Evolutionary conservation across 2,329 filamentous ascomycete species (phyloP), one percentile per base, ranked within the genome.

Genomic region (Aspergillus hiratsukae): DNA sequence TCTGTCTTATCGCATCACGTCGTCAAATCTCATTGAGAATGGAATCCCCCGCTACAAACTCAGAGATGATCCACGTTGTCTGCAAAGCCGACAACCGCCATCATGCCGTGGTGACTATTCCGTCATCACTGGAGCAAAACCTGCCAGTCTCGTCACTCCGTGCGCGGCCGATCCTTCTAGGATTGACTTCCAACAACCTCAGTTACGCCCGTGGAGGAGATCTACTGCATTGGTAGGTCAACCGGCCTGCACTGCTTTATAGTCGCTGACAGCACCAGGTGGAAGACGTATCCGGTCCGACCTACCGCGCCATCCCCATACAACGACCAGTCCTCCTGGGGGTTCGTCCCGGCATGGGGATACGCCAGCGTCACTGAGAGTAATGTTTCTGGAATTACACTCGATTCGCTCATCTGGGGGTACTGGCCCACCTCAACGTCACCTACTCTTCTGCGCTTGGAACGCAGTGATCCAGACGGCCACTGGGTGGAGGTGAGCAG

Each of bases 271-370:
- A 41, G 31, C n/a, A 29, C 59, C 54, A 61, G 59, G 60, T 81
- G 78, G 77, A 68, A 75, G 52, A 69, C 74, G 10, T 79, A 78
- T 62, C 78, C 74, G 0, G 67, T 77, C 0, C 78, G 77, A 0
- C 11, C 59, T 0, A 62, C 60, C 21, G 67, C 72, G 1, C 57
- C 62, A 8, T n/a, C 50, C 2, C 61, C 59, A 4, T 64, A 61
- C 51, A 71, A 73, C 62, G 70, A 80, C 60, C 46, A 56, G 14
- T 37, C 62, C 2, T 61, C 65, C n/a, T 80, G 77, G 67, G 78
- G 76, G 9, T 75, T 78, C 57, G 75, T 76, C 28, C 73, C 75
- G 40, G 75, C 72, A 21, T 82, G 79, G 78, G 79, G 79, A 0
- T 80, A 76, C 55, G 78, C 71, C 10, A 65, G 69, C 46, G 72